Base-by-base conservation (phyloP, 495 filamentous ascomycete species). In the Daldinia concentrica region DNA sequence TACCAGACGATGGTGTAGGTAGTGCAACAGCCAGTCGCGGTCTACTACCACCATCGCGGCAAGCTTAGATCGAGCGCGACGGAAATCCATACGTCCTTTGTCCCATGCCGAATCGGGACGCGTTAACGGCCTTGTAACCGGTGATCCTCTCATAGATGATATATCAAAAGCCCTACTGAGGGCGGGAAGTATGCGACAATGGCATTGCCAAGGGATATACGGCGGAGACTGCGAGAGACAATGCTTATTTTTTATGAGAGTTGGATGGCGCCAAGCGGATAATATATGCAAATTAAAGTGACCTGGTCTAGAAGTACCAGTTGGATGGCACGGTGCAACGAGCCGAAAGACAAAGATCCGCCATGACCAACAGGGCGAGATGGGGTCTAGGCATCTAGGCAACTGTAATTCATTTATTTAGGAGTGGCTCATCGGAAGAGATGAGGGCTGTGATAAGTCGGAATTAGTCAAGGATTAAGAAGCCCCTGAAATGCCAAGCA, bases 401-500 rank as follows among this genome's bases (percentile, higher is more conserved):
- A 30, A 36, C 34, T 22, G 26, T 34, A 34, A 54, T 19, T 39
- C 43, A 34, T 39, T 56, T 55, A 34, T 29, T 56, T 32, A 27
- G 39, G 65, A 27, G 60, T 43, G 30, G 58, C 63, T 64, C 64
- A 67, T 72, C 63, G 59, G 39, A 11, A n/a, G 30, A 51, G 48
- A 52, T 32, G 24, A 48, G 34, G 56, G 7, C 6, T 48, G 29
- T 55, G 63, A 62, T 63, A 59, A 48, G 59, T 58, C 52, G 9
- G n/a, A 56, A 67, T 58, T 51, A 30, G 30, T 17, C 66, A 19
- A 58, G 55, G 19, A 9, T 41, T 45, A 24, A 29, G 12, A 8
- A 19, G 43, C 61, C 71, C 71, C 66, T 73, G 71, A 69, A 66
- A 54, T 66, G 66, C 66, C 71, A 73, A 69, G 71, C 29, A 11